Evolutionary conservation across 2,329 filamentous ascomycete species (phyloP).

Genomic region (Rutstroemia sp.): DNA sequence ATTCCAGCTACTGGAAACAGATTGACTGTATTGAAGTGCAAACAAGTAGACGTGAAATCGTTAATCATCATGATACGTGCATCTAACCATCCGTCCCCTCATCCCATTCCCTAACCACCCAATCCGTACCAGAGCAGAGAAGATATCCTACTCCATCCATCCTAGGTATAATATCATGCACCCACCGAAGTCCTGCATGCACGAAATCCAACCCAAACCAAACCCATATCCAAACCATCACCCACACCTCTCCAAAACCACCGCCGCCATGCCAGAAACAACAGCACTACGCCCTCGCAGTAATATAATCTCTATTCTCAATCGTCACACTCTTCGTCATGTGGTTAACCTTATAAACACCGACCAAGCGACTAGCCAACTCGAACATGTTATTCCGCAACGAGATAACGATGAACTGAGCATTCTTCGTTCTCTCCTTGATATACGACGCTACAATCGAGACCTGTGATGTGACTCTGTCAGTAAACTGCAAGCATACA

Average conservation of each 20-base stretch:
- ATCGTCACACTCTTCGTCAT: slow-evolving; percentile 94
- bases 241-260: too few relatives aligned
- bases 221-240: too few relatives aligned
- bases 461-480: slow-evolving; percentile 41
- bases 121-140: background rate
- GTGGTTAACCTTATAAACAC: slow-evolving; percentile 99
- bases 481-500: slow-evolving; percentile 3
- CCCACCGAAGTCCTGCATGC: background rate
- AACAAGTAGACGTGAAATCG: slow-evolving; percentile 7
- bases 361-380: slow-evolving; percentile 86
- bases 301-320: slow-evolving; percentile 71
- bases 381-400: slow-evolving; percentile 99
- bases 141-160: too few relatives aligned
- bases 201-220: background rate
- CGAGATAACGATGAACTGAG: slow-evolving; percentile 97
- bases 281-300: slow-evolving; percentile 11
- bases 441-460: slow-evolving; percentile 98
- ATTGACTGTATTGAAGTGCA: too few relatives aligned
- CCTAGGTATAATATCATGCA: background rate
- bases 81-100: too few relatives aligned
- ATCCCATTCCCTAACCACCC: background rate
- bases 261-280: too few relatives aligned
- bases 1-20: too few relatives aligned
- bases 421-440: slow-evolving; percentile 98
- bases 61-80: slow-evolving; percentile 15